A percentile compares a stretch with the other conserved stretches of the same genome.
These are phyloP conservation scores for Populus hybrid DNA, from an alignment of 441 rosid genomes.

Conservation along the genomic window DNA sequence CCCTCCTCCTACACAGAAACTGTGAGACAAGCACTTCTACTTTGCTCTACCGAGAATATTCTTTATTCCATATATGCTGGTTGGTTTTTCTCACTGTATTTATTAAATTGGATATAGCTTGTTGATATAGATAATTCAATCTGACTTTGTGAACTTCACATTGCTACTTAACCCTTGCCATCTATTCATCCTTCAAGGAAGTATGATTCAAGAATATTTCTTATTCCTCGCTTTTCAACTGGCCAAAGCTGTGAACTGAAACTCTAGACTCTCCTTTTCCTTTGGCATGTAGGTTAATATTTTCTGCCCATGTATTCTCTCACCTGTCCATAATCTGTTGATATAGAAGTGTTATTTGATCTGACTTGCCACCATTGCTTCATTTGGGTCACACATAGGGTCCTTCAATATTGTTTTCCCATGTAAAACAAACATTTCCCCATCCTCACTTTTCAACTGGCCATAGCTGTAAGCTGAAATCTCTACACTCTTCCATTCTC, in stretches of 20 bases:
- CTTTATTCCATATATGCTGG: conserved; percentile 9
- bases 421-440: no score
- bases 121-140: conserved; percentile 16
- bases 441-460: no score
- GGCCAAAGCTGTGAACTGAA: neutral
- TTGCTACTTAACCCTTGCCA: neutral
- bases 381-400: no score
- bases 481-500: neutral
- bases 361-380: no score
- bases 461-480: conserved; percentile 3
- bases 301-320: neutral
- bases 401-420: no score
- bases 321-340: no score
- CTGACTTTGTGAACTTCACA: conserved; percentile 6
- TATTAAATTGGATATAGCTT: conserved; percentile 19
- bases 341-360: no score
- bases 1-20: conserved; percentile 11
- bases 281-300: neutral
- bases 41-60: conserved; percentile 23
- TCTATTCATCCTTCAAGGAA: neutral
- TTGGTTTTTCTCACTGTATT: neutral
- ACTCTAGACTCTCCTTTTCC: neutral
- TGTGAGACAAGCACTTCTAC: conserved; percentile 16
- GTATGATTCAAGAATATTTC: neutral
- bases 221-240: neutral